phyloP scores from a whole-genome alignment of 2,329 filamentous ascomycete species.

The Stagonosporopsis vannaccii region DNA sequence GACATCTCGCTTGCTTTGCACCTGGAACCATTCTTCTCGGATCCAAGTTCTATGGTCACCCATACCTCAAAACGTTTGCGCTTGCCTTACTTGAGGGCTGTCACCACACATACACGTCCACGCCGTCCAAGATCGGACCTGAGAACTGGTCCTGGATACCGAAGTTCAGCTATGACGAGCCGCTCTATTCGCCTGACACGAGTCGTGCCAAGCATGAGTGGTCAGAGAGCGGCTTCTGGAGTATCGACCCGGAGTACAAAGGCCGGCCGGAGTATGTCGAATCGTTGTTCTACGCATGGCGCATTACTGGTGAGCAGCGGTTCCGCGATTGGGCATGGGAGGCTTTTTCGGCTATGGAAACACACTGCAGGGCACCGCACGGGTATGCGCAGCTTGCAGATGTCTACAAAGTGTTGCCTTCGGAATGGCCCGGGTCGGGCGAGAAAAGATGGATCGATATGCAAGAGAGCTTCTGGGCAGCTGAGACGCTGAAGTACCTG shows the following conservation, averaged over 20 bases:
- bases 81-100: conserved; percentile 52
- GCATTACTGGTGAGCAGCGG: conserved; percentile 50
- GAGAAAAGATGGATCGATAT: conserved; percentile 44
- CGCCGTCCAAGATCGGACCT: conserved; percentile 49
- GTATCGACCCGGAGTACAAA: conserved; percentile 41
- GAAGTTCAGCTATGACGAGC: conserved; percentile 44
- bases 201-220: conserved; percentile 40
- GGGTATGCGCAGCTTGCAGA: conserved; percentile 50
- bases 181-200: conserved; percentile 38
- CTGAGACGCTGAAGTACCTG: conserved; percentile 53
- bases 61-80: conserved; percentile 46
- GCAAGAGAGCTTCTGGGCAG: conserved; percentile 51
- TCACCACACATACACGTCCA: conserved; percentile 48
- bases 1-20: conserved; percentile 52
- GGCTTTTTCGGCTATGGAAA: conserved; percentile 47
- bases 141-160: conserved; percentile 51
- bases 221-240: conserved; percentile 44
- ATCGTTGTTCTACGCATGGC: conserved; percentile 51
- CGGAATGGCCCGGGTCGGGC: conserved; percentile 29
- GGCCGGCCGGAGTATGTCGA: conserved; percentile 52
- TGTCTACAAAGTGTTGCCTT: conserved; percentile 36
- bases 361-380: conserved; percentile 48
- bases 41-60: conserved; percentile 41
- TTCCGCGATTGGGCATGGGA: conserved; percentile 55
- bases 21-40: conserved; percentile 51